Base-by-base conservation (phyloP, 345 rosid species). In the Sonneratia caseolaris region DNA sequence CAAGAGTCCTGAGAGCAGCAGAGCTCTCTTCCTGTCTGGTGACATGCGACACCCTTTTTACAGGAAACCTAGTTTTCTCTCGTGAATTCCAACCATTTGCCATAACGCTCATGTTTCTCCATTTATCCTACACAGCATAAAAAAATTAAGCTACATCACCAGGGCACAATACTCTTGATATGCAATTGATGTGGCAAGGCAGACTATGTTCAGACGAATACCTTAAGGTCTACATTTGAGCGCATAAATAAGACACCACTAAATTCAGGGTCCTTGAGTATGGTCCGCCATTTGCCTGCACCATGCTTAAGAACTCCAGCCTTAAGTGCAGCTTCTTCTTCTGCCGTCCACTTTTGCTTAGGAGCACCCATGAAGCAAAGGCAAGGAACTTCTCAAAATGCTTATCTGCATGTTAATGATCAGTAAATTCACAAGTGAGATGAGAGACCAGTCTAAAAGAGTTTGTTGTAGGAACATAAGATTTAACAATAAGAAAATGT, bases 91-190 rank as follows among this genome's bases (percentile, higher is more conserved):
- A 96, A 7, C 98, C 99, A 87, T 86, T 91, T 19, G 91, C 89
- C 93, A 92, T 89, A 73, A 89, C 98, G 79, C 96, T 89, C 96
- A 96, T 89, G 78, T 96, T 92, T 82, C 99, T 89, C 99, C 99
- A 96, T 78, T 96, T 96, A 79, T 96, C 97, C 99, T 92, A 77
- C 74, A 74, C 47, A 51, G 66, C n/a, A 74, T 65, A 66, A 74
- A 68, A 47, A 72, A 27, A 79, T 70, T 13, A 67, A 75, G 45
- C 56, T 56, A 49, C 62, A 77, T 71, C 70, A 64, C 74, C 73
- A 64, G 14, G 13, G 21, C 8, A 37, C 8, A 13, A 21, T 42
- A 37, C 55, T 45, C 21, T 37, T 42, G 16, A 66, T 37, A 27
- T 22, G 35, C 35, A 40, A 16, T 7, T 21, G 32, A 36, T 16